These are phyloP conservation scores for Secale cereale DNA, from an alignment of 176 grass and related monocot genomes.

Conservation along the genomic window DNA sequence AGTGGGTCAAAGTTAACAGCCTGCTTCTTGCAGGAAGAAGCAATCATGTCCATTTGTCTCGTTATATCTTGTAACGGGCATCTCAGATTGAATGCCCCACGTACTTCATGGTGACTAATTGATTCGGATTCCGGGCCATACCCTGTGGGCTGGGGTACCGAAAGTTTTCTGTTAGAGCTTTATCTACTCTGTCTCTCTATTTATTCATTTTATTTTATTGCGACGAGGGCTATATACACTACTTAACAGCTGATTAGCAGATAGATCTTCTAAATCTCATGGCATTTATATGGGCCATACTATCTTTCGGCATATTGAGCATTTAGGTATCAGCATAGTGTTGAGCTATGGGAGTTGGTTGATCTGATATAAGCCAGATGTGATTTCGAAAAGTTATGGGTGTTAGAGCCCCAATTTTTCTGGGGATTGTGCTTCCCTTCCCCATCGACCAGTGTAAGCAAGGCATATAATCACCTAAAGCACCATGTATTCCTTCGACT, in stretches of 20 bases:
- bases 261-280: constrained; percentile 18
- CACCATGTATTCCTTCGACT: not conserved
- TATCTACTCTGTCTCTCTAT: not conserved
- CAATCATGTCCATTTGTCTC: not conserved
- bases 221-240: no score
- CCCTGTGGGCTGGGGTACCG: not conserved
- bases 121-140: not conserved
- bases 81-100: not conserved
- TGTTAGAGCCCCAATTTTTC: not conserved
- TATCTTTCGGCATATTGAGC: not conserved
- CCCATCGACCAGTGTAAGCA: not conserved
- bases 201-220: no score
- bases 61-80: not conserved
- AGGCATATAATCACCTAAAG: not conserved
- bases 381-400: no score
- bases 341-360: not conserved
- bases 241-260: not conserved
- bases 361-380: no score
- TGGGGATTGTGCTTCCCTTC: not conserved
- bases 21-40: not conserved
- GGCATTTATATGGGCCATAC: not conserved
- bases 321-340: not conserved
- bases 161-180: constrained; percentile 15
- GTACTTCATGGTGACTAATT: not conserved
- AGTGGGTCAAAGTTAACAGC: constrained; percentile 9